A percentile compares a stretch with the other conserved stretches of the same genome.
phyloP scores from a whole-genome alignment of 1,284 basidiomycete species.

The Peniophora sp. region DNA sequence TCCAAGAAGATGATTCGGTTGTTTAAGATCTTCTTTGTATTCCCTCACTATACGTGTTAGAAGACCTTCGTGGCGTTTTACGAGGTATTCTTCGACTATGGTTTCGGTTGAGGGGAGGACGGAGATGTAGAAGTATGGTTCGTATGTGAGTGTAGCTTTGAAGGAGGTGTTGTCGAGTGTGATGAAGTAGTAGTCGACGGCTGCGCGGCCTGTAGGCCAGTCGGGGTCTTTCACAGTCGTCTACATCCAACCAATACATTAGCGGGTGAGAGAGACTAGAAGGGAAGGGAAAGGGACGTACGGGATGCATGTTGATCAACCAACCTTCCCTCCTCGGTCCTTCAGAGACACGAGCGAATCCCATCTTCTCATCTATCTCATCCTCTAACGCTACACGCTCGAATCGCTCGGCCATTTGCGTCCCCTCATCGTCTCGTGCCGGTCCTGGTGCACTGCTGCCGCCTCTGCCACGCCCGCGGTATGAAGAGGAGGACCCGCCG shows the following conservation, averaged over 20 bases:
- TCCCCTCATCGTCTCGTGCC: conserved; percentile 77
- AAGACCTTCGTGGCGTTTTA: conserved; percentile 88
- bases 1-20: conserved; percentile 96
- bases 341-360: conserved; percentile 76
- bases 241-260: conserved; percentile 29
- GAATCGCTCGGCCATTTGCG: conserved; percentile 74
- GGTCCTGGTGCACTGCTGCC: no score
- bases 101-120: conserved; percentile 81
- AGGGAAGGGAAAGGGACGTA: conserved; percentile 30
- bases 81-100: conserved; percentile 91
- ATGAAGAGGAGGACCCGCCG: no score
- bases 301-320: conserved; percentile 99
- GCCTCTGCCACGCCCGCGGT: no score
- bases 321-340: conserved; percentile 77
- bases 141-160: conserved; percentile 88
- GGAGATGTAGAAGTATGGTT: conserved; percentile 93
- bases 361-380: conserved; percentile 91
- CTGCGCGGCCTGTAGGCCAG: conserved; percentile 75
- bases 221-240: conserved; percentile 83
- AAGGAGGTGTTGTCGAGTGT: conserved; percentile 96
- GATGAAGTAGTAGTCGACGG: conserved; percentile 97
- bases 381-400: conserved; percentile 72
- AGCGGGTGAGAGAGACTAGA: background rate
- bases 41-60: conserved; percentile 74
- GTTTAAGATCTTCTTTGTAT: conserved; percentile 89